phyloP scores from a whole-genome alignment of 371 early-diverging fungal genomes.

The Conidiobolus incongruus region DNA sequence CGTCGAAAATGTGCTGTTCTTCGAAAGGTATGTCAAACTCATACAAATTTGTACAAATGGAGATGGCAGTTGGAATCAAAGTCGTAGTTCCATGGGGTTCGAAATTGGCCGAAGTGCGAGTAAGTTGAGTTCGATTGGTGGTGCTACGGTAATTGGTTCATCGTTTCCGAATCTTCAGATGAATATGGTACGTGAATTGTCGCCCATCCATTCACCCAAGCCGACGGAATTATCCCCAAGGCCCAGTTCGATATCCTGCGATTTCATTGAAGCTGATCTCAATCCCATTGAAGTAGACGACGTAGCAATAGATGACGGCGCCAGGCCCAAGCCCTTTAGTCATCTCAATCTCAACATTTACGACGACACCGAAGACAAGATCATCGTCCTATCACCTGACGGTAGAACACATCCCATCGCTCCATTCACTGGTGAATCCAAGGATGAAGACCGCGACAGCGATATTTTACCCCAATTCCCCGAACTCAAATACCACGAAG shows the following conservation, averaged over 20 bases:
- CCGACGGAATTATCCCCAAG: no score
- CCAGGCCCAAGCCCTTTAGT: no score
- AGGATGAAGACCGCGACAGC: no score
- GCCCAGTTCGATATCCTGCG: no score
- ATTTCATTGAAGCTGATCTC: no score
- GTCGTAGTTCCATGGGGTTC: neutral
- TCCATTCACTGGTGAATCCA: no score
- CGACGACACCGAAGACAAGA: no score
- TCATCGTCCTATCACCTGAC: neutral
- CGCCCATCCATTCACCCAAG: neutral
- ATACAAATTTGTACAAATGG: neutral
- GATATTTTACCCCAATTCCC: neutral
- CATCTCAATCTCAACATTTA: no score
- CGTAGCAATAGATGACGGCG: no score
- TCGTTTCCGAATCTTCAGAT: neutral
- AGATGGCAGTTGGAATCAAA: neutral
- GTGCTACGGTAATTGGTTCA: neutral
- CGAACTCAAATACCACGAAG: neutral
- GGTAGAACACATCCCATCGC: neutral
- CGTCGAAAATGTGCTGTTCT: slow-evolving; percentile 3
- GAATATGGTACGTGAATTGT: neutral
- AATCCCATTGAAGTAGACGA: no score
- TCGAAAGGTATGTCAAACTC: neutral
- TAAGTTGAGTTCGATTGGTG: neutral
- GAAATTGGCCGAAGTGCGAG: neutral